Evolutionary conservation across 2,329 filamentous ascomycete species (phyloP), one percentile per base, ranked within the genome.

Genomic region (Ceratocystis variospora): DNA sequence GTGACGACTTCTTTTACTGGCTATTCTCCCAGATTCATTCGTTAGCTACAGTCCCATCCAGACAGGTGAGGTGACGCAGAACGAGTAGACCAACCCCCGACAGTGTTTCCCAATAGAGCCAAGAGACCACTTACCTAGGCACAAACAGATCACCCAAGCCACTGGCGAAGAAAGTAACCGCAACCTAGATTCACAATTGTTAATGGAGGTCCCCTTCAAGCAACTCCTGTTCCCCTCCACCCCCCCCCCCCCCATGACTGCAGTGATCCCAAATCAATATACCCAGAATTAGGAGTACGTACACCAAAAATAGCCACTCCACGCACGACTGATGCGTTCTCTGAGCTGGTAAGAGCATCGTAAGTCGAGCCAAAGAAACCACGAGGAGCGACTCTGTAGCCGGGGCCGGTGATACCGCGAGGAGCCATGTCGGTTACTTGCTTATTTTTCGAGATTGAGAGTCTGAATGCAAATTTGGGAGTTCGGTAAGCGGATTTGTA

Each of bases 281-380:
- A 8, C 10, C 12, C 37, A 1, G 22, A 22, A 1, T 22, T 22
- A 22, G 25, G 55, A 50, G 31, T 57, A 78, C 85, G 73, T 80
- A 89, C 86, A 66, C 85, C 85, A 73, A 89, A 89, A 71, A 88
- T 74, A 69, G 83, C 79, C 70, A 89, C 77, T 73, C 86, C 88
- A 71, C 83, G 81, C 68, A 89, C 86, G 66, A 88, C 81, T 66
- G 84, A 81, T 62, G 84, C 80, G 75, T 89, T 89, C 73, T 89
- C 87, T 44, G 86, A 75, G 33, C 82, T 81, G 66, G 84, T 88
- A 72, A 88, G 72, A 70, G 83, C 78, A 68, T 81, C 79, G 75
- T 87, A 88, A 70, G 82, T 79, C 67, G 78, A 79, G 71, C 77
- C 78, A 70, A 87, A 70, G 74, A 83, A 79, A 69, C 85, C 81